Base-by-base conservation (phyloP, 305 asterid genomes). In the Ruellia speciosa region DNA sequence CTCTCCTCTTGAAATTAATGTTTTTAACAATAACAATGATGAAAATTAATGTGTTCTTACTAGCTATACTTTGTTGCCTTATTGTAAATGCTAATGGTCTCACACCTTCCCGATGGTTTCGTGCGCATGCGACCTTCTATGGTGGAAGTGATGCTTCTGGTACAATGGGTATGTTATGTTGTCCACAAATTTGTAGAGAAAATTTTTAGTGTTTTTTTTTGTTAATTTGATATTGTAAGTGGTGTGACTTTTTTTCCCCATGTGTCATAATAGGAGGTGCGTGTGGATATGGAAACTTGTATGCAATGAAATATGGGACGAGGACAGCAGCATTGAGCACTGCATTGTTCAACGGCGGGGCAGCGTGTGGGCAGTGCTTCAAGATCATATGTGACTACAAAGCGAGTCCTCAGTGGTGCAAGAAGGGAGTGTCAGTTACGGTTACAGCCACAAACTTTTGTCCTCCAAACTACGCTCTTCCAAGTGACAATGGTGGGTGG, bases 91-190 rank as follows among this genome's bases (percentile, higher is more conserved):
- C 67, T 54, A 59, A 53, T 56, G 90, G 80, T 41, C 60, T 88
- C 75, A 64, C 79, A 15, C 81, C 95, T 56, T 85, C 94, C 14
- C 76, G 76, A 17, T 89, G 89, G 93, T 62, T 19, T 54, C 63
- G 47, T 54, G 97, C 96, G 50, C 79, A 76, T 66, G 97, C 97
- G 2, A 89, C 97, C 16, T 89, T 89, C 76, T 89, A 89, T 24
- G 97, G 97, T 10, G 95, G 96, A 43, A 71, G 87, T 34, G 96
- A 86, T 63, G 97, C 95, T 49, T 82, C 97, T 9, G 97, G 96
- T 6, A 89, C 95, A 50, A 90, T 90, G 97, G 96, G 97, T 87
- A 70, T 4, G 35, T 20, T 11, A n/a, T 11, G 0, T 7, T 7
- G 3, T 47, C 8, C 2, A n/a, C n/a, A n/a, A n/a, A n/a, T n/a